phyloP scores from a whole-genome alignment of 2,329 filamentous ascomycete species.

The Penicillium brevicompactum region DNA sequence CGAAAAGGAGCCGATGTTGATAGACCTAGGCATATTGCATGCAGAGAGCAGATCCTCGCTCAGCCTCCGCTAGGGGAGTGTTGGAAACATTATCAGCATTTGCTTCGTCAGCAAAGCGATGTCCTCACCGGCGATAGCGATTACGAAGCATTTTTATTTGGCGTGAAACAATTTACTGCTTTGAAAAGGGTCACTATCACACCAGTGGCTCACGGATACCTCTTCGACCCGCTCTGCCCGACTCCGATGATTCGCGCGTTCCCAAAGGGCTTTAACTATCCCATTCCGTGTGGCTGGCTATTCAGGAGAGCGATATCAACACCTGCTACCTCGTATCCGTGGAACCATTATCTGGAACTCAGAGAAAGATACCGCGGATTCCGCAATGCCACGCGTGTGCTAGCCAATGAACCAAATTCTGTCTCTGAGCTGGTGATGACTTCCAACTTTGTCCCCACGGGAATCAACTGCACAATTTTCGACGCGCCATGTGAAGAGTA shows the following conservation, averaged over 20 bases:
- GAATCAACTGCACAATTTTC: conserved; percentile 32
- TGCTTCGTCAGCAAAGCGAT: conserved; percentile 30
- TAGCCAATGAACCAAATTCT: conserved; percentile 15
- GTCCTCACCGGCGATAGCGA: conserved; percentile 35
- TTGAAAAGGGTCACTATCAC: conserved; percentile 41
- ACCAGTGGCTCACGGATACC: conserved; percentile 41
- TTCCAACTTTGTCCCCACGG: conserved; percentile 28
- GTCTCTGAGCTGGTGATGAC: conserved; percentile 43
- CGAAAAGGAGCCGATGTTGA: conserved; percentile 3
- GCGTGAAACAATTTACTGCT: conserved; percentile 37
- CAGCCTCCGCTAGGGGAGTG: conserved; percentile 28
- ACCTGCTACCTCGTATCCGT: background rate
- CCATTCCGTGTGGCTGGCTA: conserved; percentile 39
- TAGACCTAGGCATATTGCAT: conserved; percentile 2
- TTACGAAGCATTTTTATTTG: conserved; percentile 35
- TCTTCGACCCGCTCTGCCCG: conserved; percentile 40
- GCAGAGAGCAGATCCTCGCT: conserved; percentile 4
- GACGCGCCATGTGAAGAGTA: conserved; percentile 27
- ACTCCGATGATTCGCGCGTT: conserved; percentile 49
- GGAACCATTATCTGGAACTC: conserved; percentile 2
- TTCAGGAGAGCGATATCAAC: conserved; percentile 36
- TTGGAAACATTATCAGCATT: conserved; percentile 34
- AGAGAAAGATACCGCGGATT: conserved; percentile 8
- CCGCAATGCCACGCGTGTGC: background rate
- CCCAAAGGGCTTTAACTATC: conserved; percentile 44